Percentiles rank a stretch among this genome's conserved stretches.
phyloP scores from a whole-genome alignment of 139 green algal genomes.

The Chlorella sp. region DNA sequence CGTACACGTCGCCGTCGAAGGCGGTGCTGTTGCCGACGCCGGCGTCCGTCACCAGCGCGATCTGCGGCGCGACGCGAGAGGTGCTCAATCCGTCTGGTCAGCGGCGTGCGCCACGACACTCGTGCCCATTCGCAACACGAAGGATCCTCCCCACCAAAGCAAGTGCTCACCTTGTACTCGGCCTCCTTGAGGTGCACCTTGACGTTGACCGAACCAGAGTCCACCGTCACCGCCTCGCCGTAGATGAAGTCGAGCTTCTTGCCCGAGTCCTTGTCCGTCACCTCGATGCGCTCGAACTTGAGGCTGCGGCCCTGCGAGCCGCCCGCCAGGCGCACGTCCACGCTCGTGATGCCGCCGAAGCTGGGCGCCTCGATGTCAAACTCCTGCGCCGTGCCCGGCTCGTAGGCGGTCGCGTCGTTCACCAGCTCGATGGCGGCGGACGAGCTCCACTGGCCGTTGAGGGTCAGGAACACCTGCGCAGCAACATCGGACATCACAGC shows the following conservation, averaged over 20 bases:
- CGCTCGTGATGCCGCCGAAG: background rate
- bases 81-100: conserved; percentile 1
- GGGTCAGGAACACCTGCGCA: background rate
- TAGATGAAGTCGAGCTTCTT: background rate
- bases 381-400: background rate
- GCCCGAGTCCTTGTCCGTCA: background rate
- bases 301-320: background rate
- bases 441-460: conserved; percentile 7
- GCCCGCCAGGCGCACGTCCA: background rate
- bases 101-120: background rate
- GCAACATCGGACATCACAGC: too few relatives aligned
- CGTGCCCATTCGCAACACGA: too few relatives aligned
- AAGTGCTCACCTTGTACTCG: conserved; percentile 8
- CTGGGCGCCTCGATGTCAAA: conserved; percentile 2
- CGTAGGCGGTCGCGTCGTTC: conserved; percentile 3
- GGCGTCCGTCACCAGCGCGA: background rate
- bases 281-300: conserved; percentile 3
- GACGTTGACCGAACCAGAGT: background rate
- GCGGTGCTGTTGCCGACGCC: background rate
- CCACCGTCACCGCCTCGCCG: background rate
- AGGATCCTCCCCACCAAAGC: too few relatives aligned
- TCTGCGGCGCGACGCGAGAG: too few relatives aligned
- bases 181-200: background rate
- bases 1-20: conserved; percentile 10
- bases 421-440: conserved; percentile 7